Base-by-base conservation (phyloP, 2,329 filamentous ascomycete species). In the Ilyonectria robusta region DNA sequence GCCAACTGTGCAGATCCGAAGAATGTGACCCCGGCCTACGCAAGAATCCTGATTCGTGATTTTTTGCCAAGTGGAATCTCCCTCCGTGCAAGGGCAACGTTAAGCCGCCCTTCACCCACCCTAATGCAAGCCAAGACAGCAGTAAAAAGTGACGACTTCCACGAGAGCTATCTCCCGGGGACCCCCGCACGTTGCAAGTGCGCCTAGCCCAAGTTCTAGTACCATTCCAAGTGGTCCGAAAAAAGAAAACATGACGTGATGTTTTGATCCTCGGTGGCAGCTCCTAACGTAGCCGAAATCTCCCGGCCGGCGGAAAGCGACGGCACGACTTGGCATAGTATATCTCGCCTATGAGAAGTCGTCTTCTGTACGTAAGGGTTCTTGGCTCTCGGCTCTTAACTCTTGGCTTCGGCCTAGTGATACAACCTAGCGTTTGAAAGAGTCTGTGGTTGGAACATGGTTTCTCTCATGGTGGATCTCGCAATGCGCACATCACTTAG, bases 211-310 rank as follows among this genome's bases (percentile, higher is more conserved):
- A 42, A n/a, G n/a, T 42, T 42, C 15, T 42, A 42, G 40, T 6
- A n/a, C 4, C n/a, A 11, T 33, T 31, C 17, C 5, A 51, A 19
- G n/a, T 26, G 26, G 6, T 53, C 29, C 11, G 31, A 15, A 51
- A 53, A 53, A 35, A 35, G 50, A 35, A 53, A 53, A 53, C 50
- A 53, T 53, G 50, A 37, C 13, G 31, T 53, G 50, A 53, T 35
- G n/a, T 4, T 13, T 53, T 53, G 8, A 53, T 35, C 50, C 17
- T 4, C 11, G 8, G 9, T 19, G 26, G 10, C 17, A 31, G 47
- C 47, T 50, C 26, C 48, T 10, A 35, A 5, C 47, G n/a, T 19
- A 50, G 8, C 47, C 48, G 48, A 51, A 33, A 51, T 29, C 4
- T 19, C 29, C 48, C 48, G 48, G n/a, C 7, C 2, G 13, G 8